phyloP scores from a whole-genome alignment of 257 asterid species.

The Orobanche coerulescens region DNA sequence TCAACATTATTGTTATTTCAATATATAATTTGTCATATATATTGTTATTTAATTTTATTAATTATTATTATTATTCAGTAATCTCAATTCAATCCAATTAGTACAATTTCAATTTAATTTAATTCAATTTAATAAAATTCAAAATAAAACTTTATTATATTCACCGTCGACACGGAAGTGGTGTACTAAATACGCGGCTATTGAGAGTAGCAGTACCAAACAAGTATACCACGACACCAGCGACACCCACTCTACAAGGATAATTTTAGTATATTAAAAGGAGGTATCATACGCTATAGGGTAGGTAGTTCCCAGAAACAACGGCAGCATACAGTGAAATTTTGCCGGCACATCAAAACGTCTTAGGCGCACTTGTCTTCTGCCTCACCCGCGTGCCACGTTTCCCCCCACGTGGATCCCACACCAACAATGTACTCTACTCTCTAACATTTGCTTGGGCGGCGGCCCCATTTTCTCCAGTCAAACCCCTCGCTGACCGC shows the following conservation, averaged over 20 bases:
- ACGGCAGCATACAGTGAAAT: constrained; percentile 39
- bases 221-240: too few species aligned
- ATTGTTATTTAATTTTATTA: too few species aligned
- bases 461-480: constrained; percentile 58
- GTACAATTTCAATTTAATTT: too few species aligned
- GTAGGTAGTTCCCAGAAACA: constrained; percentile 22
- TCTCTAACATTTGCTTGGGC: constrained; percentile 42
- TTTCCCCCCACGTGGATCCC: constrained; percentile 23
- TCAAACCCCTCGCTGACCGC: constrained; percentile 71
- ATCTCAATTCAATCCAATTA: too few species aligned
- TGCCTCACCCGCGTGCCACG: constrained; percentile 45
- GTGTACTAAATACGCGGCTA: too few species aligned
- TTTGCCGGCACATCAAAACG: constrained; percentile 48
- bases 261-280: background rate
- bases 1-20: too few species aligned
- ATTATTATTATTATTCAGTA: too few species aligned
- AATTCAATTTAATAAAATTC: background rate
- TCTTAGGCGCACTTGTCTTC: constrained; percentile 28
- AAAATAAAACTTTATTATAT: too few species aligned
- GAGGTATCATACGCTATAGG: too few species aligned
- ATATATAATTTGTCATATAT: too few species aligned
- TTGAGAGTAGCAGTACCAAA: too few species aligned
- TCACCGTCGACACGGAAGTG: too few species aligned
- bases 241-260: background rate
- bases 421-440: constrained; percentile 4